Evolutionary conservation across 2,329 filamentous ascomycete species (phyloP).

Genomic region (Pseudogymnoascus sp.): DNA sequence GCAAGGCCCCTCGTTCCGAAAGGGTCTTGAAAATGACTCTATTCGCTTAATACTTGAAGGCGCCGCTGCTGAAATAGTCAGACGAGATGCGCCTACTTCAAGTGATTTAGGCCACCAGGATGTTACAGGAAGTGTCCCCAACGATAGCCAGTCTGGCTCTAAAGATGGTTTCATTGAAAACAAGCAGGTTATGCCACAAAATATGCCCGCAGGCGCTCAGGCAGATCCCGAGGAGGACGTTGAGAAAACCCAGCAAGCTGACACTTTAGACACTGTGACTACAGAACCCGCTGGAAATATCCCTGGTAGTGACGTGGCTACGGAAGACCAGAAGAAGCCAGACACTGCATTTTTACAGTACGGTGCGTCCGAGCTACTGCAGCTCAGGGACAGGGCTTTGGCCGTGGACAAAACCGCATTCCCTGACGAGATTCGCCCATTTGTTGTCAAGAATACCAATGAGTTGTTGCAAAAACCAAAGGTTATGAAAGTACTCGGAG

Average conservation of each 20-base stretch:
- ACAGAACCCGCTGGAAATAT: not conserved
- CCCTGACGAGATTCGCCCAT: not conserved
- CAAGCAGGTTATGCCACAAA: not conserved
- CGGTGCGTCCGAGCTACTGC: not conserved
- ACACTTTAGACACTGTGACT: not conserved
- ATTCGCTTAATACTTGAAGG: not conserved
- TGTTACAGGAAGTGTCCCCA: not conserved
- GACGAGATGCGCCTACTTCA: not conserved
- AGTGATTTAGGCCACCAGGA: not conserved
- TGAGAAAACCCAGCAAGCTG: not conserved
- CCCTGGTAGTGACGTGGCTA: not conserved
- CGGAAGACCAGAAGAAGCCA: not conserved
- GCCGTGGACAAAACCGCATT: not conserved
- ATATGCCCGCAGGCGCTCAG: not conserved
- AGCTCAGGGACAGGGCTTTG: not conserved
- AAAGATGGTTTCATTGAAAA: not conserved
- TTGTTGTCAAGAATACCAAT: not conserved
- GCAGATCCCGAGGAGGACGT: not conserved
- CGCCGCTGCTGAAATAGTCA: not conserved
- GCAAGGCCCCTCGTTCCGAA: not conserved
- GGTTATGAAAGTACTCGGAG: not conserved
- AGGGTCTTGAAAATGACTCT: not conserved
- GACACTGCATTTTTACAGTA: not conserved
- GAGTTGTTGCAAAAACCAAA: not conserved
- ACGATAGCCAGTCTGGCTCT: not conserved